Percentiles rank a stretch among this genome's conserved stretches.
Evolutionary conservation across 768 basidiomycete species (phyloP).

Genomic region (Punctularia strigosozonata): DNA sequence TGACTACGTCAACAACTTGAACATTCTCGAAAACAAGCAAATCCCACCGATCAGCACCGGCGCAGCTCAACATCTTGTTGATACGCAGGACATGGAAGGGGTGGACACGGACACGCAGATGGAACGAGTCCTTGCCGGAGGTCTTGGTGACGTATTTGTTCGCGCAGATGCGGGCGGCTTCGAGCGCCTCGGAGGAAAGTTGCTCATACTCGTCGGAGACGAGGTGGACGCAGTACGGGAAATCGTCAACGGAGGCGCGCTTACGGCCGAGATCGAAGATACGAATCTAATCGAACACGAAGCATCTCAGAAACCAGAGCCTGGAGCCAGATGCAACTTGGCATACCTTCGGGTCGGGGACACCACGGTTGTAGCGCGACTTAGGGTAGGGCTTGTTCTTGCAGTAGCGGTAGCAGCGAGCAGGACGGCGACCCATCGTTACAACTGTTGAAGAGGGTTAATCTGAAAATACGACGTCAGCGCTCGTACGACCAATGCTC

Average conservation of each 20-base stretch:
- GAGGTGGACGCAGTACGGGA: conserved; percentile 93
- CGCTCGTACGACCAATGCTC: too few relatives aligned
- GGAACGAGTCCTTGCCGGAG: conserved; percentile 97
- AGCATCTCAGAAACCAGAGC: not conserved
- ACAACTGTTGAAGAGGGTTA: too few relatives aligned
- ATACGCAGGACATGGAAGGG: conserved; percentile 98
- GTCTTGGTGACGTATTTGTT: conserved; percentile 99
- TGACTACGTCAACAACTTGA: not conserved
- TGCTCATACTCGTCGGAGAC: conserved; percentile 99
- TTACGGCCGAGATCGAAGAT: conserved; percentile 96
- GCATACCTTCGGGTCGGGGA: conserved; percentile 83
- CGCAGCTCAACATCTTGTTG: conserved; percentile 99
- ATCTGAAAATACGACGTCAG: too few relatives aligned
- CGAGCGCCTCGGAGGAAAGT: conserved; percentile 88
- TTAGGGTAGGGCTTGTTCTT: conserved; percentile 99
- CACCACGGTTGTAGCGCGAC: conserved; percentile 95
- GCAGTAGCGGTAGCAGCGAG: conserved; percentile 98
- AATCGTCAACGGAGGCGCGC: conserved; percentile 93
- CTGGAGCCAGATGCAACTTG: not conserved
- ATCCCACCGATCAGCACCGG: conserved; percentile 89
- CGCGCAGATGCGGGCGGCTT: conserved; percentile 97
- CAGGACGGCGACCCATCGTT: conserved; percentile 95
- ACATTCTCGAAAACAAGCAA: not conserved
- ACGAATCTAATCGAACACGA: conserved; percentile 56
- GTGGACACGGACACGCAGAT: conserved; percentile 92